phyloP scores from a whole-genome alignment of 768 basidiomycete genomes.

The Holtermanniella nyarrowii region DNA sequence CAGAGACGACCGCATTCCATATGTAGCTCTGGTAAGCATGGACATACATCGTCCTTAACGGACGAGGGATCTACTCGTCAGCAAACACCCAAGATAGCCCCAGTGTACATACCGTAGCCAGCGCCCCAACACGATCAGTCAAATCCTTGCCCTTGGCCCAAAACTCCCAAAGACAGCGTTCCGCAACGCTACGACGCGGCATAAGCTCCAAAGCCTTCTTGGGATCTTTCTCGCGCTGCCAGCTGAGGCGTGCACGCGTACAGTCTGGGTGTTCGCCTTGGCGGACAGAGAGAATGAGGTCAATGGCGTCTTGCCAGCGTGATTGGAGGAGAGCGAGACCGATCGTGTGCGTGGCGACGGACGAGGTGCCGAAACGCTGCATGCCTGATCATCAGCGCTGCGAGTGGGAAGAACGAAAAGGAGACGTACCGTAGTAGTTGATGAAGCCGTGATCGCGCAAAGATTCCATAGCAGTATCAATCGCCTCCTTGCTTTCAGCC shows the following conservation, averaged over 20 bases:
- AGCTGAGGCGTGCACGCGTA: conserved; percentile 69
- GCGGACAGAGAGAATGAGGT: conserved; percentile 67
- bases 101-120: conserved; percentile 57
- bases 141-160: conserved; percentile 66
- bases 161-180: conserved; percentile 81
- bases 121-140: conserved; percentile 63
- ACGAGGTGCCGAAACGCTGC: conserved; percentile 97
- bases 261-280: conserved; percentile 90
- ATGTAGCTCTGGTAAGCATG: conserved; percentile 98
- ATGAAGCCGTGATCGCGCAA: conserved; percentile 83
- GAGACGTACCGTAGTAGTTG: conserved; percentile 77
- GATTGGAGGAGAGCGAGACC: conserved; percentile 80
- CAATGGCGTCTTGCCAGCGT: conserved; percentile 80
- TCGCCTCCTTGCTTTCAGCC: conserved; percentile 57
- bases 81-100: background rate
- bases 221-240: conserved; percentile 72
- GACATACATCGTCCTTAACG: conserved; percentile 91
- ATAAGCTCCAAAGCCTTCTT: conserved; percentile 73
- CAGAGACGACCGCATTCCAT: conserved; percentile 95
- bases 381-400: conserved; percentile 53
- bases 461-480: conserved; percentile 65
- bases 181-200: conserved; percentile 86
- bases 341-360: conserved; percentile 88
- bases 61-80: conserved; percentile 72
- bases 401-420: background rate